phyloP scores from a whole-genome alignment of 768 basidiomycete species.

The Tricholoma sp. region DNA sequence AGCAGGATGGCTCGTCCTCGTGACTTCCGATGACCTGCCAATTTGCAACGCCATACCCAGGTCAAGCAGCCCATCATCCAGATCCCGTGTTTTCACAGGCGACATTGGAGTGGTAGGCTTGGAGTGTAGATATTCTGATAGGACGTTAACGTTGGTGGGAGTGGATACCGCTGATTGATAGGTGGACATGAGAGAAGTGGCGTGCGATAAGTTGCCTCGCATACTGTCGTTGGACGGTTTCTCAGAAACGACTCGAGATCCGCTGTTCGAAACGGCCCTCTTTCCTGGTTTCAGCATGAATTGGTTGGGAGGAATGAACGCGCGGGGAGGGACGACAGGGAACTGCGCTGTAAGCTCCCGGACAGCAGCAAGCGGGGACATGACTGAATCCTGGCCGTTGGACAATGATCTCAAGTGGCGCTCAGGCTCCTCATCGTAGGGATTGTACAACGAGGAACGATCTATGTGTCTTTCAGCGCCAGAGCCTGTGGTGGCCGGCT shows the following conservation, averaged over 20 bases:
- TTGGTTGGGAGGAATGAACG: slow-evolving; percentile 15
- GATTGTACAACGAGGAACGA: neutral
- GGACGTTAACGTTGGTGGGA: neutral
- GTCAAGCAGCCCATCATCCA: slow-evolving; percentile 5
- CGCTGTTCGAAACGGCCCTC: slow-evolving; percentile 7
- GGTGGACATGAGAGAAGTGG: neutral
- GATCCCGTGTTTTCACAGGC: slow-evolving; percentile 1
- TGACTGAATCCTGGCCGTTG: slow-evolving; percentile 29
- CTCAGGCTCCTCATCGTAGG: neutral
- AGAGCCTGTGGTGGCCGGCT: neutral
- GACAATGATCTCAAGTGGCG: slow-evolving; percentile 2
- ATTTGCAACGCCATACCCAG: neutral
- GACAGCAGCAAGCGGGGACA: slow-evolving; percentile 37
- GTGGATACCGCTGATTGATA: neutral
- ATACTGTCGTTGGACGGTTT: neutral
- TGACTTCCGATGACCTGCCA: neutral
- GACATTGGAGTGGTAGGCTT: neutral
- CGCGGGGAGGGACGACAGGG: slow-evolving; percentile 40
- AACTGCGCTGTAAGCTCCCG: slow-evolving; percentile 51
- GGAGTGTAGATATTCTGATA: neutral
- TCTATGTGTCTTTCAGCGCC: neutral
- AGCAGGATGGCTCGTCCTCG: slow-evolving; percentile 1
- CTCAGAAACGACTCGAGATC: neutral
- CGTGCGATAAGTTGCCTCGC: neutral
- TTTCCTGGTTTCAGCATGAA: neutral